Conservation (phyloP, 2,329 filamentous ascomycete species). For the Xylaria polymorpha region DNA sequence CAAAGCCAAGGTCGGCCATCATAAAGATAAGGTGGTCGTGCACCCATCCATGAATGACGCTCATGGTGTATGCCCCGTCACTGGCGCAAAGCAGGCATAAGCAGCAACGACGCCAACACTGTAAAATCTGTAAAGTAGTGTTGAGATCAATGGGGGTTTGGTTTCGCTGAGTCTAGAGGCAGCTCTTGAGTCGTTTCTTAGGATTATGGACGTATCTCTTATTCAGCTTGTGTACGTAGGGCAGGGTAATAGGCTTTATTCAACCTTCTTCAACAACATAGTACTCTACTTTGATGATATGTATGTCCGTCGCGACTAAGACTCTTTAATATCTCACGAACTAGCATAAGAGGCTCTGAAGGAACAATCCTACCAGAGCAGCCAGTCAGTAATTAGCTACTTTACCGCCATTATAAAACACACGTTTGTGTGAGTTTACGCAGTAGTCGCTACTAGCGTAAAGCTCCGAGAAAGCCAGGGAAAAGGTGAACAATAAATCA, state of each 20-base stretch:
- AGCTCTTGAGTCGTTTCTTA: background rate
- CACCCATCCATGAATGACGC: slow-evolving; percentile 52
- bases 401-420: background rate
- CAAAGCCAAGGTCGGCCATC: slow-evolving; percentile 56
- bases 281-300: background rate
- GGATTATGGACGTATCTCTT: background rate
- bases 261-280: background rate
- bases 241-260: background rate
- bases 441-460: background rate
- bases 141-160: background rate
- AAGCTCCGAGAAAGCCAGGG: background rate
- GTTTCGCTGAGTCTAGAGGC: background rate
- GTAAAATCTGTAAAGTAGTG: slow-evolving; percentile 12
- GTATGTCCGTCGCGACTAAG: background rate
- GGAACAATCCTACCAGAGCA: too few relatives aligned
- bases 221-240: background rate
- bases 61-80: slow-evolving; percentile 55
- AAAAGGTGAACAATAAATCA: background rate
- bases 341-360: background rate
- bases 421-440: background rate
- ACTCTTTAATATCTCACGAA: background rate
- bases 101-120: background rate
- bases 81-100: slow-evolving; percentile 46
- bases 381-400: background rate
- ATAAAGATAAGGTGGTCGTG: slow-evolving; percentile 54